These are phyloP conservation scores for Solanum sitiens DNA, from an alignment of 257 asterid species.

Conservation along the genomic window DNA sequence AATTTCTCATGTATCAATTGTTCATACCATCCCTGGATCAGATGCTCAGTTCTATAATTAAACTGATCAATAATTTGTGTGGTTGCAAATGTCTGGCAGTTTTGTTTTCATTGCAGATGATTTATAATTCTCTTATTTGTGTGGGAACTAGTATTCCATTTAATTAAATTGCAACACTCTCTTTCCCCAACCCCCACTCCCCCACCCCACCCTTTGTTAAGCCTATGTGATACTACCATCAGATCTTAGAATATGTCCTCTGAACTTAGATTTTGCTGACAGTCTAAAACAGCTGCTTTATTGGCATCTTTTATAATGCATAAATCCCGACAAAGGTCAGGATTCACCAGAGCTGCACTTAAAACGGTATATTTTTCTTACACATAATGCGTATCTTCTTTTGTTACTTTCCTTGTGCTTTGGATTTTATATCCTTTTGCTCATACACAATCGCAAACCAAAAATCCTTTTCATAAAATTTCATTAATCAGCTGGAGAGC, in stretches of 20 bases:
- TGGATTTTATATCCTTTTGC: not conserved
- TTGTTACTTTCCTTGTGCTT: not conserved
- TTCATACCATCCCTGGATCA: not conserved
- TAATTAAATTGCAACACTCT: not conserved
- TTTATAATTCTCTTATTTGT: not conserved
- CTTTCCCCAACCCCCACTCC: not conserved
- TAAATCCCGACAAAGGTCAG: slow-evolving; percentile 50
- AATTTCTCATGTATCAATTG: not conserved
- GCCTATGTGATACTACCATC: not conserved
- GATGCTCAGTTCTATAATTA: not conserved
- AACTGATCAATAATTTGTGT: not conserved
- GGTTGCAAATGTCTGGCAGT: not conserved
- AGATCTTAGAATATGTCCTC: not conserved
- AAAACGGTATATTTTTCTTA: slow-evolving; percentile 41
- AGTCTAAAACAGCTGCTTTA: slow-evolving; percentile 73
- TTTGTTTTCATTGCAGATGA: not conserved
- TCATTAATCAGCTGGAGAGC: slow-evolving; percentile 56
- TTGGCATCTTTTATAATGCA: slow-evolving; percentile 85
- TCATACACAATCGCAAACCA: not conserved
- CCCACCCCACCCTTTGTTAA: not conserved
- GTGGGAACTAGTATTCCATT: not conserved
- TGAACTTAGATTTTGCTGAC: slow-evolving; percentile 17
- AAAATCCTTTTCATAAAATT: not conserved
- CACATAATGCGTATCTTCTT: not conserved
- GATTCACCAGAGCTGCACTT: slow-evolving; percentile 75